Evolutionary conservation across 768 basidiomycete genomes (phyloP).

Genomic region (Boletus pseudo-olivaceus): DNA sequence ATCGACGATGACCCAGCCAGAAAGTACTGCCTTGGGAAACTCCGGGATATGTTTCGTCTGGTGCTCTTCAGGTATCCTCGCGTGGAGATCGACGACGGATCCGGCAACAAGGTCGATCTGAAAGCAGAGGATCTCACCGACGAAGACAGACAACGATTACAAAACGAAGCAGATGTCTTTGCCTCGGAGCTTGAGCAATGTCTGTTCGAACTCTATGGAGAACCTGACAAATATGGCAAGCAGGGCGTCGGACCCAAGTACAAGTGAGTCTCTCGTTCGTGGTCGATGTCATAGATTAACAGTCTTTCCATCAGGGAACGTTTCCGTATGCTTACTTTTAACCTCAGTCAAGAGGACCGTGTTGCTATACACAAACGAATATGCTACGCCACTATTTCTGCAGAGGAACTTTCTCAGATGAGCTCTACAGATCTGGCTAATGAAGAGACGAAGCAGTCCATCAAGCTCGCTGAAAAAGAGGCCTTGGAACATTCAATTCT

Average conservation of each 20-base stretch:
- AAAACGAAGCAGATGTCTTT: slow-evolving; percentile 59
- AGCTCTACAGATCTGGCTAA: slow-evolving; percentile 86
- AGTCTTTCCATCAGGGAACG: slow-evolving; percentile 58
- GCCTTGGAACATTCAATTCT: slow-evolving; percentile 83
- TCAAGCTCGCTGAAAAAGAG: slow-evolving; percentile 78
- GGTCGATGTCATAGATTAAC: slow-evolving; percentile 1
- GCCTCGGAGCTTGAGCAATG: slow-evolving; percentile 71
- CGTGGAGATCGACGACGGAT: slow-evolving; percentile 35
- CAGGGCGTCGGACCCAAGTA: slow-evolving; percentile 70
- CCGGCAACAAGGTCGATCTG: slow-evolving; percentile 37
- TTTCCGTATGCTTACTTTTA: slow-evolving; percentile 87
- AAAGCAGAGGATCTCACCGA: slow-evolving; percentile 53
- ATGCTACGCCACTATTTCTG: slow-evolving; percentile 58
- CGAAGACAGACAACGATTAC: slow-evolving; percentile 54
- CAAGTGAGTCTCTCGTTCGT: slow-evolving; percentile 52
- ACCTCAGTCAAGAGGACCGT: slow-evolving; percentile 80
- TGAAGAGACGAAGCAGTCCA: slow-evolving; percentile 80
- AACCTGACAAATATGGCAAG: slow-evolving; percentile 68
- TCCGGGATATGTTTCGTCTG: slow-evolving; percentile 66
- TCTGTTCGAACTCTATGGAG: slow-evolving; percentile 72
- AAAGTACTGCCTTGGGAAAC: slow-evolving; percentile 76
- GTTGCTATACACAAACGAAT: slow-evolving; percentile 77
- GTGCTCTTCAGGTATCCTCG: slow-evolving; percentile 73
- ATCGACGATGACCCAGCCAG: slow-evolving; percentile 66
- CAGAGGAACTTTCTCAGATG: slow-evolving; percentile 77